Evolutionary conservation across 148 eudicot genomes (phyloP), one percentile per base, ranked within the genome.

Genomic region (Fagopyrum tataricum): DNA sequence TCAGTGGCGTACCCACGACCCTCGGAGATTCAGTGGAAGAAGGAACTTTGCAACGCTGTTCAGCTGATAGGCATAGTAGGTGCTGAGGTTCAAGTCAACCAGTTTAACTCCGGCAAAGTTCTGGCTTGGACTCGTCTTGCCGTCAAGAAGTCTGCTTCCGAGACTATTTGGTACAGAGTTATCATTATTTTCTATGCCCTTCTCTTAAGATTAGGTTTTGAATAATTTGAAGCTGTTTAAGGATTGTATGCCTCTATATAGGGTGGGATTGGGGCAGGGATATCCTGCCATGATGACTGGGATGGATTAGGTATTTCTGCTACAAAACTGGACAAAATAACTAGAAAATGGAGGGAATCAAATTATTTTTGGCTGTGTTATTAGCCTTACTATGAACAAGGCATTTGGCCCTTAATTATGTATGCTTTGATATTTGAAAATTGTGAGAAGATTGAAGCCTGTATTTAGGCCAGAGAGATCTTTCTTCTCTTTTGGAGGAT

Each of bases 61-160:
- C 97, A 92, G 71, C 88, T 93, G 31, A 88, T 90, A 5, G 96
- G 96, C 11, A 83, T 51, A n/a, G 90, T 91, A 0, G 91, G 77
- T 0, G 62, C 84, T 0, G 85, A 85, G 0, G 93, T 91, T 48
- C 91, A 91, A 74, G 56, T 88, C 42, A 87, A 79, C 67, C 85
- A 85, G 20, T 83, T 90, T n/a, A 73, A 14, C 44, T 89, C 93
- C 52, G 93, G 92, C 8, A 93, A 87, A 82, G 85, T 81, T 40
- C 72, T 93, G 8, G 96, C 96, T 67, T 79, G 85, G 78, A 83
- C 92, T 68, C 86, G 98, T 46, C 78, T 90, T 31, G 88, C 92
- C 71, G 91, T 93, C 12, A 81, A 76, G 58, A 91, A 84, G 73
- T 86, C 91, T 9, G 44, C 90, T 31, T 82, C 81, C 5, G 91